phyloP scores from a whole-genome alignment of 768 basidiomycete species.

The Megacollybia marginata region DNA sequence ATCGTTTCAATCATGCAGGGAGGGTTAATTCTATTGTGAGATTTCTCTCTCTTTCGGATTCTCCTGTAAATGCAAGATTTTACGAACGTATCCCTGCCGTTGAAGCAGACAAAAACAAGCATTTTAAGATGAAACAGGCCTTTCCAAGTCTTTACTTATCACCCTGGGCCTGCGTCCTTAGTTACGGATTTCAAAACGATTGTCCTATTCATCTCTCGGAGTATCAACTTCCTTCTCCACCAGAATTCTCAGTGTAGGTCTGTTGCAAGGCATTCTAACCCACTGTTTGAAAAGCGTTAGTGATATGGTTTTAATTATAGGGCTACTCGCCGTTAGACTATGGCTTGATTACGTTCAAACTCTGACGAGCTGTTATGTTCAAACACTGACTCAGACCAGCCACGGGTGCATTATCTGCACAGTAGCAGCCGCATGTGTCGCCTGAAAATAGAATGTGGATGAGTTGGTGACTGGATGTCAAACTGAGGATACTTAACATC shows the following conservation, averaged over 20 bases:
- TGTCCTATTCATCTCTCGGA: conserved; percentile 12
- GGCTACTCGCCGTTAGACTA: conserved; percentile 10
- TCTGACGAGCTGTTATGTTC: background rate
- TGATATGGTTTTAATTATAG: conserved; percentile 13
- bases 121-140: conserved; percentile 66
- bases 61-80: conserved; percentile 43
- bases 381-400: too few species aligned
- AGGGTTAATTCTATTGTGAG: conserved; percentile 9
- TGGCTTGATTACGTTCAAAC: conserved; percentile 11
- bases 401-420: too few species aligned
- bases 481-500: too few species aligned
- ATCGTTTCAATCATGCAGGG: too few species aligned
- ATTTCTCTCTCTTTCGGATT: conserved; percentile 69
- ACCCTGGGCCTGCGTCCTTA: background rate
- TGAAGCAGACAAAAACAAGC: conserved; percentile 66
- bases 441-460: too few species aligned
- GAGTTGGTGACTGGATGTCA: too few species aligned
- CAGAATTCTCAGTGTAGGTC: conserved; percentile 8
- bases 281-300: conserved; percentile 13
- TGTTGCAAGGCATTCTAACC: background rate
- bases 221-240: conserved; percentile 14
- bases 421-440: too few species aligned
- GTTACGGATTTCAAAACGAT: conserved; percentile 12
- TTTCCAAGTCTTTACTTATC: too few species aligned
- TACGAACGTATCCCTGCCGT: conserved; percentile 70